Percentiles rank a stretch among this genome's conserved stretches.
Conservation (phyloP, 129 eudicot genomes). For the Arctium lappa region DNA sequence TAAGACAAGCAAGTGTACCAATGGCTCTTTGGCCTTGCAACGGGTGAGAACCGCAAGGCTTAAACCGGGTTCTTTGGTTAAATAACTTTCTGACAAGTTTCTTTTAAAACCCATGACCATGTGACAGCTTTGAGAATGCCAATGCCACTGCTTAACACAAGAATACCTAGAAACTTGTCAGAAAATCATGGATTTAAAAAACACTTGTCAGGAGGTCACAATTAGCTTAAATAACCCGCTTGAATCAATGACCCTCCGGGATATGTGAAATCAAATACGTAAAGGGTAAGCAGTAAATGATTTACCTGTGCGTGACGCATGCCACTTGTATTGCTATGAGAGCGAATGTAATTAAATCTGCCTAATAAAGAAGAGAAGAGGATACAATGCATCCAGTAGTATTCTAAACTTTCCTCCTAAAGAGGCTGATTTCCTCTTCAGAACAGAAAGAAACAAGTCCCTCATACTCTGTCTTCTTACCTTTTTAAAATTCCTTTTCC, state of each 20-base stretch:
- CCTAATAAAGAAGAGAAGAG: constrained; percentile 51
- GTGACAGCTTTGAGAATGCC: background rate
- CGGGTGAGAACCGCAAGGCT: background rate
- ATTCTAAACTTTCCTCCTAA: constrained; percentile 45
- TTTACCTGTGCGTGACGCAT: constrained; percentile 34
- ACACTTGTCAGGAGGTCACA: background rate
- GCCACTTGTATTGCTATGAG: constrained; percentile 31
- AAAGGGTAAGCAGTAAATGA: constrained; percentile 13
- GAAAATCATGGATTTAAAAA: background rate
- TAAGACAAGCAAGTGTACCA: background rate
- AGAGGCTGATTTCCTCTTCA: constrained; percentile 48
- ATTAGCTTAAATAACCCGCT: background rate
- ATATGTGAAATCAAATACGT: background rate
- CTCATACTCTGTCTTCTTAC: constrained; percentile 18
- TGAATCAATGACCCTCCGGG: background rate
- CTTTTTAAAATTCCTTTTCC: background rate
- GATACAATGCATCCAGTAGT: constrained; percentile 47
- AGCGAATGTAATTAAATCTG: constrained; percentile 55
- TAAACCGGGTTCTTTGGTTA: background rate
- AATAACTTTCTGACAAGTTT: background rate
- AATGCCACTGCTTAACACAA: background rate
- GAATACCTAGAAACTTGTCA: background rate
- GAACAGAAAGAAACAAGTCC: constrained; percentile 38
- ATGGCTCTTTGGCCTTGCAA: background rate
- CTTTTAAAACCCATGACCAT: background rate